These are phyloP conservation scores for Xanthoceras sorbifolium DNA, from an alignment of 345 rosid species.

Conservation along the genomic window DNA sequence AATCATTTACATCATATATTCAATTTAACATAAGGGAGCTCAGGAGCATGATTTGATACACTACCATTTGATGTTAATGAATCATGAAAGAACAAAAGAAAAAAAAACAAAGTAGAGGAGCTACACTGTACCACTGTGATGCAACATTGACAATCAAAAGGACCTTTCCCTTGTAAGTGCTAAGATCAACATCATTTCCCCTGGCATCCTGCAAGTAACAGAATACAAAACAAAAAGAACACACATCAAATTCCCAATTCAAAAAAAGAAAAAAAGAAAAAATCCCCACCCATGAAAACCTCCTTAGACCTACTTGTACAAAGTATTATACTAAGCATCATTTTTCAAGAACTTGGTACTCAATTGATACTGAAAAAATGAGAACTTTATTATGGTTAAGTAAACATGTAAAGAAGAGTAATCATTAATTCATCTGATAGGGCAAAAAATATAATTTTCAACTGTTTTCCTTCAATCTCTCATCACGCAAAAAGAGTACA, in stretches of 20 bases:
- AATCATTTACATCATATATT: background rate
- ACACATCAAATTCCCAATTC: background rate
- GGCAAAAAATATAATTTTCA: too few species aligned
- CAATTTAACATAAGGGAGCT: background rate
- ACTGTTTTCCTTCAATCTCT: background rate
- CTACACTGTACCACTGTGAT: slow-evolving; percentile 68
- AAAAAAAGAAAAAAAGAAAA: background rate
- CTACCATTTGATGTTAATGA: background rate
- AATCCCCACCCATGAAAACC: background rate
- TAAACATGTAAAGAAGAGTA: background rate
- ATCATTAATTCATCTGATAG: too few species aligned
- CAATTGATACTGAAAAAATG: too few species aligned
- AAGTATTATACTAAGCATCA: background rate
- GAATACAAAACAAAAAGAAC: background rate
- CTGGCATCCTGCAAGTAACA: slow-evolving; percentile 61
- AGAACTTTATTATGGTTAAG: background rate
- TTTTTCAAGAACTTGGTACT: background rate
- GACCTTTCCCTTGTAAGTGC: slow-evolving; percentile 83
- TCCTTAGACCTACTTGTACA: too few species aligned
- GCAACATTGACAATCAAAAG: slow-evolving; percentile 95
- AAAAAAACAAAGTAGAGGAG: background rate
- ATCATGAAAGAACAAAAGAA: background rate
- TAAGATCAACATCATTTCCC: slow-evolving; percentile 74
- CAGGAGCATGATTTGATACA: background rate
- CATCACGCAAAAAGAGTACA: background rate